A percentile compares a stretch with the other conserved stretches of the same genome.
Evolutionary conservation across 2,329 filamentous ascomycete species (phyloP).

Genomic region (Xylaria hypoxylon): DNA sequence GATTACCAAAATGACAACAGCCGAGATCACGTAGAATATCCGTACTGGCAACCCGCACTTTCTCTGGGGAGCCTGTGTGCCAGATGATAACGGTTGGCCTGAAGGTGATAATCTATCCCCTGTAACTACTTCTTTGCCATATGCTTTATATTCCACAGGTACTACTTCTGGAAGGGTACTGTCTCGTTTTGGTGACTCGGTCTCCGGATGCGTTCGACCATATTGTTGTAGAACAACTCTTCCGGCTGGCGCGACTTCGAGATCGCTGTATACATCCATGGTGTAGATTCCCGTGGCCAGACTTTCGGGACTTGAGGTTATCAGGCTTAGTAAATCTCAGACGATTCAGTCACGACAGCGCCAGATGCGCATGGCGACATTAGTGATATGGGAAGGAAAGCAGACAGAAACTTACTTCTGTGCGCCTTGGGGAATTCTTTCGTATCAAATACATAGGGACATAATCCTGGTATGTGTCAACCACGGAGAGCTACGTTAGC

Average conservation of each 20-base stretch:
- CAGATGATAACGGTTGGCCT: background rate
- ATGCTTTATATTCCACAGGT: conserved; percentile 2
- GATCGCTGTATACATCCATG: too few relatives aligned
- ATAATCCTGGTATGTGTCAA: too few relatives aligned
- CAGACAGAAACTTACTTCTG: too few relatives aligned
- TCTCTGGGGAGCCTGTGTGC: background rate
- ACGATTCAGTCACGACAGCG: too few relatives aligned
- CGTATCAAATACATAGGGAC: too few relatives aligned
- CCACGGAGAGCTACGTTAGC: too few relatives aligned
- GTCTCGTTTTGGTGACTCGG: background rate
- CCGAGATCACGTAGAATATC: conserved; percentile 36
- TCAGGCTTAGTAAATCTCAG: too few relatives aligned
- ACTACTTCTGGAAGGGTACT: background rate
- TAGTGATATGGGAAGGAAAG: too few relatives aligned
- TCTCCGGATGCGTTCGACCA: background rate
- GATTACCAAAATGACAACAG: conserved; percentile 11
- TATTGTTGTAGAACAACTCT: background rate
- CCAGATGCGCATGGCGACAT: too few relatives aligned
- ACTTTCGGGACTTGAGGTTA: too few relatives aligned
- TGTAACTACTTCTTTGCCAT: background rate
- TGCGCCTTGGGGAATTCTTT: too few relatives aligned
- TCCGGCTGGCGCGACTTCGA: conserved; percentile 5
- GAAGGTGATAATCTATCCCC: background rate
- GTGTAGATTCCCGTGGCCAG: background rate
- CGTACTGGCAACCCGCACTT: conserved; percentile 39